Conservation (phyloP, 1,284 basidiomycete species). For the Ganoderma resinaceum region DNA sequence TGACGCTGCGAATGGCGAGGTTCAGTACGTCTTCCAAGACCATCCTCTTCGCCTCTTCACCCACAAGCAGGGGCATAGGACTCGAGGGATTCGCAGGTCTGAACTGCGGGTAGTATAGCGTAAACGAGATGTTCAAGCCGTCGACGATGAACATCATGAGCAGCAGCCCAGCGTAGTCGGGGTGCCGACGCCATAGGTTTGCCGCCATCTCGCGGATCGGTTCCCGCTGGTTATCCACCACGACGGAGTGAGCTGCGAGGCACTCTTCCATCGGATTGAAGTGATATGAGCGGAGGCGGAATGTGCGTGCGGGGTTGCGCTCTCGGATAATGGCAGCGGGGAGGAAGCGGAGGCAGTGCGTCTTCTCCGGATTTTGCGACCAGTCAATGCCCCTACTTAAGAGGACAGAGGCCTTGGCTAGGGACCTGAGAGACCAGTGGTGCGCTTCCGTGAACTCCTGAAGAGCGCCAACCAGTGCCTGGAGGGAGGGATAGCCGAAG, state of each 20-base stretch:
- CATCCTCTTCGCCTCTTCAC: not conserved
- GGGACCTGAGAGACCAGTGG: not conserved
- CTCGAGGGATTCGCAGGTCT: not conserved
- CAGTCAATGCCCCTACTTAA: not conserved
- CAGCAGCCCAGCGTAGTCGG: not conserved
- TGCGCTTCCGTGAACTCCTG: not conserved
- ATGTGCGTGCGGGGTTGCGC: constrained; percentile 1
- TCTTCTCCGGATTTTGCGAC: not conserved
- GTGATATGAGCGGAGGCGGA: not conserved
- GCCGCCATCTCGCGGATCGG: not conserved
- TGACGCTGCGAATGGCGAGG: not conserved
- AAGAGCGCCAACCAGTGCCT: not conserved
- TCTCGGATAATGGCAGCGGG: not conserved
- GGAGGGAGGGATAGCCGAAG: not conserved
- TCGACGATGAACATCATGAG: not conserved
- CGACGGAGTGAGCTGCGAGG: too few relatives aligned
- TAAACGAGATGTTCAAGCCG: not conserved
- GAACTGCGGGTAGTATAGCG: not conserved
- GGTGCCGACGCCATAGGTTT: not conserved
- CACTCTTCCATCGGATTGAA: not conserved
- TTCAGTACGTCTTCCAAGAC: not conserved
- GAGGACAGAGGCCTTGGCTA: not conserved
- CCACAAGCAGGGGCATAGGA: not conserved
- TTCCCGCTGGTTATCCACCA: not conserved
- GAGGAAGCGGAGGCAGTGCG: not conserved